Conservation (phyloP, 495 filamentous ascomycete species). For the Chaetomium cochliodes region DNA sequence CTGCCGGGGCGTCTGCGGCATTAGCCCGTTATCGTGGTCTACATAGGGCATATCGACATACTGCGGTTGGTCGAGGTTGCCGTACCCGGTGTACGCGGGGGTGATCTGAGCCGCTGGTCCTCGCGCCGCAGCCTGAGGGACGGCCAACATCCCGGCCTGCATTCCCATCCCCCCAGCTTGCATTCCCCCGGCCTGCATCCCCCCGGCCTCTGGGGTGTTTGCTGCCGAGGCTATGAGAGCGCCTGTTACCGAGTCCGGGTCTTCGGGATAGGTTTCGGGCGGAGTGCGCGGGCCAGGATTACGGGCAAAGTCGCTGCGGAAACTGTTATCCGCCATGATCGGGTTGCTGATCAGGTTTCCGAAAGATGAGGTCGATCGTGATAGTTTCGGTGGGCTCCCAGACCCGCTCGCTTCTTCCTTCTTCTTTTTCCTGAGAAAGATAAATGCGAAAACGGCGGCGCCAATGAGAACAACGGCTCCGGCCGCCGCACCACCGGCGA, state of each 20-base stretch:
- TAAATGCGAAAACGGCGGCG: constrained; percentile 34
- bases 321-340: constrained; percentile 38
- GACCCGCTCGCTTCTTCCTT: constrained; percentile 21
- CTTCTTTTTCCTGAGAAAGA: constrained; percentile 35
- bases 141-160: background rate
- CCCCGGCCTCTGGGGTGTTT: constrained; percentile 2
- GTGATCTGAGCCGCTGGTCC: constrained; percentile 17
- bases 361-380: constrained; percentile 48
- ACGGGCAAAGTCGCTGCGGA: constrained; percentile 42
- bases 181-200: background rate
- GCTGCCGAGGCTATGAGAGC: constrained; percentile 11
- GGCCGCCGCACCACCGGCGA: constrained; percentile 33
- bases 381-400: constrained; percentile 33
- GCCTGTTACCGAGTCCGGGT: constrained; percentile 9
- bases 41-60: constrained; percentile 19
- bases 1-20: constrained; percentile 31
- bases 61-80: constrained; percentile 16
- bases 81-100: constrained; percentile 26
- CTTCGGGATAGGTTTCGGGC: background rate
- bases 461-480: constrained; percentile 30
- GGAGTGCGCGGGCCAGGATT: background rate
- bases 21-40: constrained; percentile 16
- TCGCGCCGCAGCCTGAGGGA: background rate
- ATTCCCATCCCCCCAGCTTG: too few relatives aligned
- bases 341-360: constrained; percentile 49